Evolutionary conservation across 2,329 filamentous ascomycete species (phyloP).

Genomic region (Thielaviopsis punctulata): DNA sequence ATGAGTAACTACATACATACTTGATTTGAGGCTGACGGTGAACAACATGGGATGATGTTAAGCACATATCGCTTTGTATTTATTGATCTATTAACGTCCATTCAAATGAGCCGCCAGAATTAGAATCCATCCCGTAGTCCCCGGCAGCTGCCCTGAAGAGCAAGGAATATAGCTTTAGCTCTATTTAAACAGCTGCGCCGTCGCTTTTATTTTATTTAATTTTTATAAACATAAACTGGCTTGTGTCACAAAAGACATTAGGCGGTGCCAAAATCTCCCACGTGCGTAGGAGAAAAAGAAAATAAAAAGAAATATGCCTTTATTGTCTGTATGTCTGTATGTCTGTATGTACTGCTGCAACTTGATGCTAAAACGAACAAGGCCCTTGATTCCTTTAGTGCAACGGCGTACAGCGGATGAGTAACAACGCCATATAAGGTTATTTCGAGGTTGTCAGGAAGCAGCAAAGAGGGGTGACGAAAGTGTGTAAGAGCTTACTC

Average conservation of each 20-base stretch:
- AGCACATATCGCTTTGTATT: background rate
- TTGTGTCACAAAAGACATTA: too few relatives aligned
- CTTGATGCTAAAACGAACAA: background rate
- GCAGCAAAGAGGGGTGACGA: background rate
- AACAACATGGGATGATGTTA: too few relatives aligned
- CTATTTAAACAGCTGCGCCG: too few relatives aligned
- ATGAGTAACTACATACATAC: background rate
- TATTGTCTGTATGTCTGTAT: background rate
- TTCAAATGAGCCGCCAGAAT: too few relatives aligned
- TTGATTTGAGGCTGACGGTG: background rate
- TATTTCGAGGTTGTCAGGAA: background rate
- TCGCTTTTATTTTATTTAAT: too few relatives aligned
- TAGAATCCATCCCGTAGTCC: too few relatives aligned
- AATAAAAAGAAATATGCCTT: background rate
- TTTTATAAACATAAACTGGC: too few relatives aligned
- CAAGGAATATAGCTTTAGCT: too few relatives aligned
- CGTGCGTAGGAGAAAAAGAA: too few relatives aligned
- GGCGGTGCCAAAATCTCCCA: too few relatives aligned
- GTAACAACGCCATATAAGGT: background rate
- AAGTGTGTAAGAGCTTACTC: background rate
- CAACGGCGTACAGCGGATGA: background rate
- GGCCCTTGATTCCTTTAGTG: background rate
- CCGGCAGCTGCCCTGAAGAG: background rate
- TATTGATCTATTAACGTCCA: too few relatives aligned
- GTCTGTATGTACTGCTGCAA: background rate